Evolutionary conservation across 2,329 filamentous ascomycete species (phyloP).

Genomic region (Macrophomina phaseolina): DNA sequence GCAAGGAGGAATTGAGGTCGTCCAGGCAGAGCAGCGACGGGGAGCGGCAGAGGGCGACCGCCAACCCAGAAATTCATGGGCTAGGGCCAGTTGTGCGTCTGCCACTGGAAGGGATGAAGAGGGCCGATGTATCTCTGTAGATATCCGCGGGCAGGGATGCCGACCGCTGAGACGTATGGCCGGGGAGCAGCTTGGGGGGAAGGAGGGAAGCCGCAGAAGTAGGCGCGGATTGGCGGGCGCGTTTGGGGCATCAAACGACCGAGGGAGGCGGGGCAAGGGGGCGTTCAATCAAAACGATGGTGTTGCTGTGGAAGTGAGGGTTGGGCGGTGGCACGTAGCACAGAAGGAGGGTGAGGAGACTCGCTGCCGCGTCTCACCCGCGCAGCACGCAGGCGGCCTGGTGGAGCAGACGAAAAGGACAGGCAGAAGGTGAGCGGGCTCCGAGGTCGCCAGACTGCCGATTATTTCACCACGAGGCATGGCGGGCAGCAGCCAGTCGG

Average conservation of each 20-base stretch:
- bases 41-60: background rate
- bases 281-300: conserved; percentile 14
- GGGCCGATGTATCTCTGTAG: background rate
- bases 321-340: conserved; percentile 19
- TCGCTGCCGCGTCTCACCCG: conserved; percentile 8
- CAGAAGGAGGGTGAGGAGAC: conserved; percentile 11
- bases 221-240: background rate
- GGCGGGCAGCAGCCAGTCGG: background rate
- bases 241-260: conserved; percentile 16
- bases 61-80: background rate
- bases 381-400: conserved; percentile 1
- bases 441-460: conserved; percentile 2
- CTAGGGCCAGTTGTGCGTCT: background rate
- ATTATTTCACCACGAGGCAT: conserved; percentile 1
- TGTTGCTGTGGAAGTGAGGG: conserved; percentile 24
- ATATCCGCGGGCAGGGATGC: background rate
- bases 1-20: background rate
- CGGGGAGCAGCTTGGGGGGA: background rate
- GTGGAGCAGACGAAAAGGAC: conserved; percentile 12
- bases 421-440: background rate
- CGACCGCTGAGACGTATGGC: background rate
- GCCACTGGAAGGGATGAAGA: background rate
- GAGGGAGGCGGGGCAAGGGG: background rate
- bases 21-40: background rate
- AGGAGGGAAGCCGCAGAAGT: background rate